Base-by-base conservation (phyloP, 306 rosid species). In the Castanea mollissima region DNA sequence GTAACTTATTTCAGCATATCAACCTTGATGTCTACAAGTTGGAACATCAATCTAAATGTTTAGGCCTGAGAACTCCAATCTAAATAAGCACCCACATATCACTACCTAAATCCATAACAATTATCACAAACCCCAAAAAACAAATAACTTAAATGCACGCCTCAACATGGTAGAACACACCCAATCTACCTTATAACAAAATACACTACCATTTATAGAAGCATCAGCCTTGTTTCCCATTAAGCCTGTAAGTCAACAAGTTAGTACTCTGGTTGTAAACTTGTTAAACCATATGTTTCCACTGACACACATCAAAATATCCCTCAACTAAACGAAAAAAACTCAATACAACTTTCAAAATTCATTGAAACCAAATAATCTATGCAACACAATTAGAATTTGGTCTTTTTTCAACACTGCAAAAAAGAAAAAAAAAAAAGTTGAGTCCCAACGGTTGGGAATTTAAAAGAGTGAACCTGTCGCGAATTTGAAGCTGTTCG, bases 401-500 rank as follows among this genome's bases (percentile, higher is more conserved):
- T 10, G 27, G 44, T 67, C 44, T 35, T 23, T 34, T 19, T 67
- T 65, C 49, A 34, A 29, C 21, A 67, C 51, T 16, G 35, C 20
- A 19, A 67, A 49, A 14, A 11, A 1, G 21, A 58, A 32, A 32
- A 32, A 67, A 4, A 23, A 23, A 23, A 23, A 23, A 23, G 23
- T 23, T 4, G 38, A 35, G 7, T 34, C 51, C 52, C 21, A 32
- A 19, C 19, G 10, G n/a, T 27, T 64, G 19, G 41, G 18, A 18
- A 15, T 64, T 32, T 15, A 20, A 82, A 18, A 79, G 62, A 68
- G 44, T 23, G 51, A 80, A 92, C 97, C 97, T 92, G 87, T 94
- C 98, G 31, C 92, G 91, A 35, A 83, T 71, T 83, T 90, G 97
- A 70, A 89, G 92, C 57, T 88, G 87, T 9, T 89, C 91, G 23